Conservation (phyloP, 192 early-diverging fungal genomes). For the Coemansia sp. region DNA sequence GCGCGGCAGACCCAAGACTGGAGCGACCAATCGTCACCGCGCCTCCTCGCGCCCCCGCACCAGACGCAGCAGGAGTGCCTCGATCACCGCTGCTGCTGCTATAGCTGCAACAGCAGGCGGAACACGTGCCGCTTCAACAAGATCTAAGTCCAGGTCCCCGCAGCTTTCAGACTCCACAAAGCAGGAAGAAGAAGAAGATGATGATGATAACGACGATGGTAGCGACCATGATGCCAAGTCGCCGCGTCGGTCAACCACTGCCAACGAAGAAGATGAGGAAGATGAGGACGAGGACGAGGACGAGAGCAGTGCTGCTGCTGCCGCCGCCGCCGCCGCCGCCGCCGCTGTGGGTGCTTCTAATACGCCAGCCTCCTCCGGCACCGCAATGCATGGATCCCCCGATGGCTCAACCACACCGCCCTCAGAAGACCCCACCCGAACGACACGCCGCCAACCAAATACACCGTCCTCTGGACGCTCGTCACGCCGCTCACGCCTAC, state of each 20-base stretch:
- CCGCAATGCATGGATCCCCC: neutral
- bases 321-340: neutral
- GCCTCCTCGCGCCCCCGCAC: neutral
- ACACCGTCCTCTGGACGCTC: neutral
- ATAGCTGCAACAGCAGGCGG: neutral
- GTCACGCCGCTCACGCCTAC: slow-evolving; percentile 12
- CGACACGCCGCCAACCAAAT: slow-evolving; percentile 3
- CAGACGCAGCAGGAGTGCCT: slow-evolving; percentile 8
- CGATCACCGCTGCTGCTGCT: slow-evolving; percentile 2
- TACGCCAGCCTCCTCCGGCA: neutral
- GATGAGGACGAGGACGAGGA: slow-evolving; percentile 11
- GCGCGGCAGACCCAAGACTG: neutral
- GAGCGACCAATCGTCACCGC: neutral
- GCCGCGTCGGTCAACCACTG: neutral
- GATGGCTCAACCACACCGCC: slow-evolving; percentile 5
- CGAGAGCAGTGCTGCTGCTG: neutral
- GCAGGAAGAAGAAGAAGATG: slow-evolving; percentile 1
- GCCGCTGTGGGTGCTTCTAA: neutral
- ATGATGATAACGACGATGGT: slow-evolving; percentile 3
- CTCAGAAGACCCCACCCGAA: neutral
- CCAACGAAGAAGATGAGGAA: neutral
- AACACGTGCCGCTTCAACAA: neutral
- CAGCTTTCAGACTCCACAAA: slow-evolving; percentile 4
- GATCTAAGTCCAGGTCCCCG: slow-evolving; percentile 8
- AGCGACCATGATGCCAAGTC: slow-evolving; percentile 6